Evolutionary conservation across 2,329 filamentous ascomycete species (phyloP).

Genomic region (Arachnopeziza araneosa): DNA sequence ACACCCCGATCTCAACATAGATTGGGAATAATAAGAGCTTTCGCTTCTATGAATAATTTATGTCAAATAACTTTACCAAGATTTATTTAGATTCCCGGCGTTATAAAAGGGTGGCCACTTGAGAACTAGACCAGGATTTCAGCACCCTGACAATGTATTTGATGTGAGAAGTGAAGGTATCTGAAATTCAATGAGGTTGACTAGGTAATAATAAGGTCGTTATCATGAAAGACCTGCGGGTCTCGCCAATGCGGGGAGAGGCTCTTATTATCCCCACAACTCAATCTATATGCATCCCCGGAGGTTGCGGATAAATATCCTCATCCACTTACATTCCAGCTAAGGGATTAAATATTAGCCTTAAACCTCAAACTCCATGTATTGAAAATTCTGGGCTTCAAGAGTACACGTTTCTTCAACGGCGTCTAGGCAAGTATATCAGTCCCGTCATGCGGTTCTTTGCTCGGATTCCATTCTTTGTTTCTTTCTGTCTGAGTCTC

Average conservation of each 20-base stretch:
- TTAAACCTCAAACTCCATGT: not conserved
- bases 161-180: not conserved
- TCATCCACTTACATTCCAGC: not conserved
- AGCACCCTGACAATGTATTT: not conserved
- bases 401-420: constrained; percentile 3
- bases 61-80: not conserved
- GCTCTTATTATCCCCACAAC: not conserved
- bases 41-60: not conserved
- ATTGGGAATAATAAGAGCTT: not conserved
- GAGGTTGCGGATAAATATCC: not conserved
- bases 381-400: no score
- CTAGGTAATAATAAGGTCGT: no score
- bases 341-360: not conserved
- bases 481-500: not conserved
- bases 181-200: not conserved
- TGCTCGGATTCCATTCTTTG: not conserved
- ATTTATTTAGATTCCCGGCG: not conserved
- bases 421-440: not conserved
- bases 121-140: not conserved
- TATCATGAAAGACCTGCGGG: no score
- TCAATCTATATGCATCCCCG: not conserved
- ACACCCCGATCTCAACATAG: not conserved
- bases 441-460: not conserved
- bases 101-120: not conserved
- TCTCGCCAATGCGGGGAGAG: not conserved